Percentiles rank a stretch among this genome's conserved stretches.
Conservation (phyloP, 1,139 yeast species). For the Candida tropicalis region DNA sequence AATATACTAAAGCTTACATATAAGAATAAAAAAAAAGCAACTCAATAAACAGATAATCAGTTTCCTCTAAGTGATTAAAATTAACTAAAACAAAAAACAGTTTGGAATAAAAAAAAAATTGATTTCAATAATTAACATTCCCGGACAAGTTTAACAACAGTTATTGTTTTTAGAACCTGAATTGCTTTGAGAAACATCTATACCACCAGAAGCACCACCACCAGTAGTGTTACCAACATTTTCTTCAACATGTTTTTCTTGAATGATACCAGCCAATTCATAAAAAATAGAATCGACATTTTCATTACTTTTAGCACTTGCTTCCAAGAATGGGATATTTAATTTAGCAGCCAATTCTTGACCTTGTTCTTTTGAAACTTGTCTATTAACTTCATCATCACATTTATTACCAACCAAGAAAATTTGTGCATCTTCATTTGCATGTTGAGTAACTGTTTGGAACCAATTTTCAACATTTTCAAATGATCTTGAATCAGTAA, state of each 20-base stretch:
- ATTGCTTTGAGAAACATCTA: conserved; percentile 47
- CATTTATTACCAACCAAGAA: conserved; percentile 94
- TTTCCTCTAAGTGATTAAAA: background rate
- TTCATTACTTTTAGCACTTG: conserved; percentile 90
- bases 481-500: conserved; percentile 91
- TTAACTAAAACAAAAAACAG: background rate
- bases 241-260: conserved; percentile 66
- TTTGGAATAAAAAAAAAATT: background rate
- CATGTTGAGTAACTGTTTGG: conserved; percentile 93
- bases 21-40: no score
- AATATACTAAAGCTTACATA: no score
- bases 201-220: conserved; percentile 32
- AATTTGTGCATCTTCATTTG: conserved; percentile 92
- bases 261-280: conserved; percentile 85
- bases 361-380: conserved; percentile 87
- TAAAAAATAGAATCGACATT: conserved; percentile 92
- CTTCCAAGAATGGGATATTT: conserved; percentile 90
- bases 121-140: conserved; percentile 26
- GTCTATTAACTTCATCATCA: conserved; percentile 78
- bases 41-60: no score
- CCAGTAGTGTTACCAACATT: conserved; percentile 25
- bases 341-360: conserved; percentile 84
- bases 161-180: conserved; percentile 35
- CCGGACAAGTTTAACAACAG: no score
- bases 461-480: conserved; percentile 88